phyloP scores from a whole-genome alignment of 148 eudicot genomes.

The Nyssa sinensis region DNA sequence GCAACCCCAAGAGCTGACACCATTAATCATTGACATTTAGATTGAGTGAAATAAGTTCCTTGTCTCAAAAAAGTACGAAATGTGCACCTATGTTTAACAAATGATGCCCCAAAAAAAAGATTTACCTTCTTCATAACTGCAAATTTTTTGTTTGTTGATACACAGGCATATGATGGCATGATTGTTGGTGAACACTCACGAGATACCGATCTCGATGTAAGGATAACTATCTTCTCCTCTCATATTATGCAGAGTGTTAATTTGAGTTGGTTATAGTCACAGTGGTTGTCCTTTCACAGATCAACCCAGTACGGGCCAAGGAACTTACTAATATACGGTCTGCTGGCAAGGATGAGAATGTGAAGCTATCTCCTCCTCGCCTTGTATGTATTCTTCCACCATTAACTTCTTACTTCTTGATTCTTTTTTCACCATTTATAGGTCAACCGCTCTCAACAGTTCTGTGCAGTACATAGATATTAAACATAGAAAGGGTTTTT shows the following conservation, averaged over 20 bases:
- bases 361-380: constrained; percentile 91
- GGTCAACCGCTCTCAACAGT: background rate
- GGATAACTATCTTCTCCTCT: constrained; percentile 15
- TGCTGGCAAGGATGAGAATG: constrained; percentile 81
- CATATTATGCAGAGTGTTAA: background rate
- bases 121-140: background rate
- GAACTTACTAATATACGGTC: constrained; percentile 80
- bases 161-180: constrained; percentile 98
- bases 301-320: constrained; percentile 83
- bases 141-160: background rate
- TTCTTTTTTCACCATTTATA: constrained; percentile 10
- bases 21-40: background rate
- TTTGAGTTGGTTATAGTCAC: background rate
- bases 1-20: background rate
- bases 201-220: constrained; percentile 94
- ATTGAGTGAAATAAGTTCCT: background rate
- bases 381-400: constrained; percentile 50
- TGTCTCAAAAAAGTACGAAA: background rate
- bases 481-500: background rate
- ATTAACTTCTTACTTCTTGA: constrained; percentile 3
- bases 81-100: background rate
- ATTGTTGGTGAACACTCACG: constrained; percentile 97
- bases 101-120: background rate
- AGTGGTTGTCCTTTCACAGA: constrained; percentile 35
- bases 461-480: background rate